Conservation (phyloP, 345 rosid genomes). For the Carallia pectinifolia region DNA sequence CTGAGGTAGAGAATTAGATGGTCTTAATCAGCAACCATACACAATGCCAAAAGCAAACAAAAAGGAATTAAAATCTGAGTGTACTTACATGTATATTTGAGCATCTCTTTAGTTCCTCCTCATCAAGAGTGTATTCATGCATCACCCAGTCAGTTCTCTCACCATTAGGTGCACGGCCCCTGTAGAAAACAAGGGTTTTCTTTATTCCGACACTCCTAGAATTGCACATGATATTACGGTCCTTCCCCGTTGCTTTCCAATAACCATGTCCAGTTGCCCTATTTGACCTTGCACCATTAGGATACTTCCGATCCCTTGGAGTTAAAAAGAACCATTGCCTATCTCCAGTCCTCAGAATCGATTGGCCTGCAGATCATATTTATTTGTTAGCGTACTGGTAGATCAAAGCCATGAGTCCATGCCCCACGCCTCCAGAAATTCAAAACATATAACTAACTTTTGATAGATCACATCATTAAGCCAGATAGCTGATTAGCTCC, state of each 20-base stretch:
- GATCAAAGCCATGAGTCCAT: not conserved
- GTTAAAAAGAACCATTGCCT: constrained; percentile 94
- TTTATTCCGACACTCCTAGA: constrained; percentile 68
- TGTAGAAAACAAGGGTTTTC: constrained; percentile 81
- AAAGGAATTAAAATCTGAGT: not conserved
- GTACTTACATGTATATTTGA: constrained; percentile 57
- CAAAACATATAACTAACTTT: too few species aligned
- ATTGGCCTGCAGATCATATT: constrained; percentile 42
- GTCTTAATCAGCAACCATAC: not conserved
- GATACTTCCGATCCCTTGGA: constrained; percentile 82
- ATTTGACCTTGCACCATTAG: constrained; percentile 83
- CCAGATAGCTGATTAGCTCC: too few species aligned
- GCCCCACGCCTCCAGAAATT: too few species aligned
- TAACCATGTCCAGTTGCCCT: constrained; percentile 74
- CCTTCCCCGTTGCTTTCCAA: constrained; percentile 95
- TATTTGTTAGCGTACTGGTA: constrained; percentile 10
- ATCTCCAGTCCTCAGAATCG: constrained; percentile 68
- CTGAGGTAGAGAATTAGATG: constrained; percentile 23
- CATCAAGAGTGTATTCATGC: constrained; percentile 84
- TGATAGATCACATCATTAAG: too few species aligned
- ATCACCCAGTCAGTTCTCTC: constrained; percentile 93
- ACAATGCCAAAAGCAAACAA: not conserved
- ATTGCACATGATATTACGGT: constrained; percentile 48
- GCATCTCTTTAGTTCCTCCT: constrained; percentile 72
- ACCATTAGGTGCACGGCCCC: constrained; percentile 82